phyloP scores from a whole-genome alignment of 164 flowering plant genomes.

The Litsea cubeba region DNA sequence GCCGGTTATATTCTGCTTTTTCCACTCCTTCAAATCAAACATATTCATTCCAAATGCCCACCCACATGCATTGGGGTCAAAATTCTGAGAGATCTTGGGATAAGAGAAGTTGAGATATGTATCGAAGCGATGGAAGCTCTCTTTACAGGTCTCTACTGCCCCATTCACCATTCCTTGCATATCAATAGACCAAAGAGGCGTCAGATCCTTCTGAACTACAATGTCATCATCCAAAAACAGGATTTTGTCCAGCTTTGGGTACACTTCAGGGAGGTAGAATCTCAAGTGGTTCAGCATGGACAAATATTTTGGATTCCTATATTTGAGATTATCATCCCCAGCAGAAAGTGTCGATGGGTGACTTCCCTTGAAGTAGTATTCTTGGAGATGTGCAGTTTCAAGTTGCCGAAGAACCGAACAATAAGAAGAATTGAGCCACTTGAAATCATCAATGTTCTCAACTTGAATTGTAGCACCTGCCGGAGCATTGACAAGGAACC shows the following conservation, averaged over 20 bases:
- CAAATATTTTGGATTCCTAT: constrained; percentile 83
- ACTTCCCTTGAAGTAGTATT: constrained; percentile 76
- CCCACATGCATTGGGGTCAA: constrained; percentile 90
- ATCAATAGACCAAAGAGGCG: constrained; percentile 72
- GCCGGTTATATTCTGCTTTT: constrained; percentile 72
- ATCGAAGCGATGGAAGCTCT: constrained; percentile 25
- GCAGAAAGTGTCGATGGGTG: constrained; percentile 39
- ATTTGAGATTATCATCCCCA: constrained; percentile 76
- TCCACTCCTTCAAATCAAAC: constrained; percentile 89
- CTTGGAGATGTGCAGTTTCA: constrained; percentile 67
- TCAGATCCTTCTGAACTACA: constrained; percentile 83
- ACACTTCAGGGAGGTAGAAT: constrained; percentile 85
- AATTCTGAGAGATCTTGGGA: constrained; percentile 66
- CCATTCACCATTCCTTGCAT: constrained; percentile 89
- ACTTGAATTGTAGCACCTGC: constrained; percentile 74
- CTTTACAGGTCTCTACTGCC: constrained; percentile 58
- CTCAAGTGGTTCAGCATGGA: constrained; percentile 92
- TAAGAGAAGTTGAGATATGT: constrained; percentile 44
- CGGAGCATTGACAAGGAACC: constrained; percentile 83
- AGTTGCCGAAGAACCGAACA: constrained; percentile 87
- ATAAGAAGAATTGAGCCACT: constrained; percentile 87
- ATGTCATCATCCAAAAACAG: constrained; percentile 90
- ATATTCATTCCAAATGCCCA: constrained; percentile 99
- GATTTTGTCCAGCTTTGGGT: constrained; percentile 84
- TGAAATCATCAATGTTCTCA: constrained; percentile 79